Base-by-base conservation (phyloP, 345 rosid species). In the Bruguiera gymnorhiza region DNA sequence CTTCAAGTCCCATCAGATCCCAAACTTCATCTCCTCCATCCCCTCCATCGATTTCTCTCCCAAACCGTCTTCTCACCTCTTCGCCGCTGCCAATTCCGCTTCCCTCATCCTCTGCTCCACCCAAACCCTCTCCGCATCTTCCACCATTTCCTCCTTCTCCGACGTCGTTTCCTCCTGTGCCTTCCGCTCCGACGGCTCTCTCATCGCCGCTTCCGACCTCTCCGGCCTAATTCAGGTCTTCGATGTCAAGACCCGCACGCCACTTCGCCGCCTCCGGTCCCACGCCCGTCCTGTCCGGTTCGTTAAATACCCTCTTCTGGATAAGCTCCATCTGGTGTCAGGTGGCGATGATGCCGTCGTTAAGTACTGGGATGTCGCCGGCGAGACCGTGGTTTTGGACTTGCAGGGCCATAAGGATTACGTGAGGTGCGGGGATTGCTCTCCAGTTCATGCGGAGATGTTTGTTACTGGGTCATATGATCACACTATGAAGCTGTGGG, bases 331-430 rank as follows among this genome's bases (percentile, higher is more conserved):
- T 70, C 74, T 95, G 66, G 79, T 95, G 3, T 92, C 99, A 0
- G 97, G 97, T 26, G 97, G 99, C 0, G 99, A 95, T 63, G 99
- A 95, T 43, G 89, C 86, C 5, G 67, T 94, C 3, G 99, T 94
- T 24, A 94, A 94, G 73, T 94, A 88, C 63, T 94, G 97, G 99
- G 99, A 94, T 67, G 97, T 94, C 27, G 90, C 93, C 2, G 90
- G 83, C 2, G 86, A 81, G 72, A 85, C 68, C 18, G 87, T 86
- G 66, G 73, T 92, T 3, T 70, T 79, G 71, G 83, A 95, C 73
- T 73, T 95, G 31, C 0, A 75, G 24, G 97, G 97, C 23, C 99
- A 95, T 63, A 92, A 84, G 77, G 99, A 95, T 73, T 95, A 95
- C 58, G 97, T 92, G 6, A 82, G 97, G 26, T 89, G 97, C 52